phyloP scores from a whole-genome alignment of 129 eudicot genomes.

The Flaveria ramosissima region DNA sequence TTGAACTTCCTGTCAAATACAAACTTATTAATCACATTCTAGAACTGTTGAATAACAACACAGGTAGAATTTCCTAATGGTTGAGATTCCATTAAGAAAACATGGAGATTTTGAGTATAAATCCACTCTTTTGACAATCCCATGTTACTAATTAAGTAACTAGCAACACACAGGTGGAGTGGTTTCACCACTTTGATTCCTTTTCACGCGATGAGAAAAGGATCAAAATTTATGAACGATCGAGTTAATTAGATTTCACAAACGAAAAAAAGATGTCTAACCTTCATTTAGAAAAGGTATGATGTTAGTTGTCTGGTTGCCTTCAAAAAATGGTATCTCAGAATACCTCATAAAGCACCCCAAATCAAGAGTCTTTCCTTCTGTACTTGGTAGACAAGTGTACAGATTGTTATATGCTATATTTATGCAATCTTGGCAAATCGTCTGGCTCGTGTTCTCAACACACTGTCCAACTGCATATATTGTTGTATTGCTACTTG shows the following conservation, averaged over 20 bases:
- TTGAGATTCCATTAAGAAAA: no score
- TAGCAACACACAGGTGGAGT: no score
- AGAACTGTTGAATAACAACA: no score
- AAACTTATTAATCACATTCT: no score
- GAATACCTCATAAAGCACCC: conserved; percentile 62
- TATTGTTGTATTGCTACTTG: conserved; percentile 27
- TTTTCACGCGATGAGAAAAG: no score
- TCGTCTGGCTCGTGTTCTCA: conserved; percentile 36
- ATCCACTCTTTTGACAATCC: no score
- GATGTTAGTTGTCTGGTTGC: conserved; percentile 39
- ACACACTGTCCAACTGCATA: conserved; percentile 55
- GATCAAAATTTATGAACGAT: no score
- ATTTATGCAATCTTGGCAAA: conserved; percentile 49
- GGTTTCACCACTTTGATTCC: no score
- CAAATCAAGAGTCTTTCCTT: conserved; percentile 52
- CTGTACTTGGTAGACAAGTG: conserved; percentile 47
- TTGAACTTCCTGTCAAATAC: conserved; percentile 45
- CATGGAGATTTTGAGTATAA: no score
- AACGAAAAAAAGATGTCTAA: not conserved
- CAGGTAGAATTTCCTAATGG: no score
- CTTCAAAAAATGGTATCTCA: conserved; percentile 30
- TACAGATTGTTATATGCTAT: conserved; percentile 47
- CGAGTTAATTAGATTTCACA: no score
- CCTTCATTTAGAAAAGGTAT: conserved; percentile 45
- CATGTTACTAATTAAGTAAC: no score